These are phyloP conservation scores for Daldinia eschscholtzii DNA, from an alignment of 2,329 filamentous ascomycete species.

Conservation along the genomic window DNA sequence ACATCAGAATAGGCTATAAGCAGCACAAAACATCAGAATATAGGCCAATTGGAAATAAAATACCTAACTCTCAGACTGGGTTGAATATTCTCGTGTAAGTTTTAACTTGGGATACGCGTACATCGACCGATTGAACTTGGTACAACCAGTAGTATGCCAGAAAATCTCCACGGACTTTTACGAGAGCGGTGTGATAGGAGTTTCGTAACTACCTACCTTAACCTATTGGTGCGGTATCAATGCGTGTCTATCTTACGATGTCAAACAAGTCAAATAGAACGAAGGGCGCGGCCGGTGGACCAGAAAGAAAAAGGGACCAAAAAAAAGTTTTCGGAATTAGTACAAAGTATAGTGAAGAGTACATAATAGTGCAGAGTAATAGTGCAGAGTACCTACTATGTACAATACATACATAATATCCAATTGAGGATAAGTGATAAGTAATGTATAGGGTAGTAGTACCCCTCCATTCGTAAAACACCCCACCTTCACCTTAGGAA, in stretches of 20 bases:
- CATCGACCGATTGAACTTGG: not conserved
- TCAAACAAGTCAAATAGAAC: not conserved
- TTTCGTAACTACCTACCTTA: conserved; percentile 1
- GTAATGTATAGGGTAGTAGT: conserved; percentile 14
- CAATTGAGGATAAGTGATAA: conserved; percentile 25
- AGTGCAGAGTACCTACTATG: not conserved
- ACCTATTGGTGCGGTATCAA: conserved; percentile 18
- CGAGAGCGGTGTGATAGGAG: conserved; percentile 17
- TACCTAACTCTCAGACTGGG: not conserved
- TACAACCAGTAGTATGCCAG: conserved; percentile 18
- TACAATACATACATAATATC: conserved; percentile 13
- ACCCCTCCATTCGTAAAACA: conserved; percentile 25
- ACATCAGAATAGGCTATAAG: not conserved
- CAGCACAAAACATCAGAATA: not conserved
- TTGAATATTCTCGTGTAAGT: not conserved
- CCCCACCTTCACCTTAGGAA: conserved; percentile 11
- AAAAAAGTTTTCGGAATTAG: conserved; percentile 23
- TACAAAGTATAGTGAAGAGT: not conserved
- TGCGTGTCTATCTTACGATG: conserved; percentile 24
- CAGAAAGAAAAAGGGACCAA: conserved; percentile 1
- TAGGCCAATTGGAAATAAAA: not conserved
- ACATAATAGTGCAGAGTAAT: too few relatives aligned
- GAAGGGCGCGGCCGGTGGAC: not conserved
- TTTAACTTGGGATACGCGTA: not conserved
- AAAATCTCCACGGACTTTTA: conserved; percentile 14